phyloP scores from a whole-genome alignment of 805 yeast species.

The Diddensiella transvaalensis region DNA sequence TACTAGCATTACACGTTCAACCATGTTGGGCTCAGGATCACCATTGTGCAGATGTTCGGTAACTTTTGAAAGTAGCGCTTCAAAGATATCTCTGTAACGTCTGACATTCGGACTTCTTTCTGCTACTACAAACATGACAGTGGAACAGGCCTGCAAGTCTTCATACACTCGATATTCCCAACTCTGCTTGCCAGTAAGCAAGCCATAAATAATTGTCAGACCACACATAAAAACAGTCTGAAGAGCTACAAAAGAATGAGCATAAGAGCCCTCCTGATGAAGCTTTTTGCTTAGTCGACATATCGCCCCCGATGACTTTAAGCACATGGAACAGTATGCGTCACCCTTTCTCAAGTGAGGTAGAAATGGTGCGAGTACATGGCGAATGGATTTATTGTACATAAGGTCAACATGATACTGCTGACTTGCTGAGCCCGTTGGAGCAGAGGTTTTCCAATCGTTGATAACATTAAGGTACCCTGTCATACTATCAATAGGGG shows the following conservation, averaged over 20 bases:
- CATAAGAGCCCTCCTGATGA: constrained; percentile 10
- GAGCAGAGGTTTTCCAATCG: constrained; percentile 2
- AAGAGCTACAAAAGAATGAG: constrained; percentile 10
- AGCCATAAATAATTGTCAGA: constrained; percentile 7
- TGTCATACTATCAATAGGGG: background rate
- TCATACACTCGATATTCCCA: constrained; percentile 6
- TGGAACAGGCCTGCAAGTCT: constrained; percentile 11
- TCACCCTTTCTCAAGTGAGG: constrained; percentile 2
- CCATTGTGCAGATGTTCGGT: background rate
- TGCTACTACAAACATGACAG: constrained; percentile 10
- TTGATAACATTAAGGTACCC: background rate
- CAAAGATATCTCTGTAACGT: constrained; percentile 8
- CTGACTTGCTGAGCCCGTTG: background rate
- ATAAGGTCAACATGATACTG: constrained; percentile 10
- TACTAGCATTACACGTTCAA: background rate
- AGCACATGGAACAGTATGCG: constrained; percentile 2
- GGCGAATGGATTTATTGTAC: constrained; percentile 10
- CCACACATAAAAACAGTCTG: constrained; percentile 13
- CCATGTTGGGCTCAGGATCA: background rate
- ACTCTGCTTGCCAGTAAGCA: constrained; percentile 4
- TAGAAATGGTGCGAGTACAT: constrained; percentile 1
- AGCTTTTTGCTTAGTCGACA: constrained; percentile 10
- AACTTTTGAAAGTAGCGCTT: constrained; percentile 5
- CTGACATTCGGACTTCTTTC: constrained; percentile 4
- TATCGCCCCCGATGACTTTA: constrained; percentile 7